A percentile compares a stretch with the other conserved stretches of the same genome.
Conservation (phyloP, 2,329 filamentous ascomycete genomes). For the Penicillium sclerotigenum region DNA sequence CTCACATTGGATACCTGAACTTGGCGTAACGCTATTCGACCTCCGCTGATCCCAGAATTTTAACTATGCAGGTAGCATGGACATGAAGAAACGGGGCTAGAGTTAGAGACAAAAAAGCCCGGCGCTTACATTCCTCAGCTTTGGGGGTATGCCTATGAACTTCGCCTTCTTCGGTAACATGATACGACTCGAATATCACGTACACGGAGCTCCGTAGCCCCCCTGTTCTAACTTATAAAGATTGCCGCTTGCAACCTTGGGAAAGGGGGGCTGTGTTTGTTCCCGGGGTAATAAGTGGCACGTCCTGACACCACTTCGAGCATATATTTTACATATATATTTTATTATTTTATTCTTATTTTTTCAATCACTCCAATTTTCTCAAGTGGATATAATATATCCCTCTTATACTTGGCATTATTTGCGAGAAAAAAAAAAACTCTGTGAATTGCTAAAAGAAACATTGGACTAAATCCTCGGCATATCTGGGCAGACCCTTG, state of each 20-base stretch:
- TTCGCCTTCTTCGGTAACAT: not conserved
- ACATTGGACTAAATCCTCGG: conserved; percentile 3
- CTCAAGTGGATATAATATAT: not conserved
- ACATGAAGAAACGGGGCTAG: not conserved
- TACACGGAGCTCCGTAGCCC: not conserved
- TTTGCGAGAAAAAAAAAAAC: not conserved
- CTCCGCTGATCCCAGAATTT: not conserved
- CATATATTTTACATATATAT: not conserved
- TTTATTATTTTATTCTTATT: too few species aligned
- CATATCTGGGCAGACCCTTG: conserved; percentile 15
- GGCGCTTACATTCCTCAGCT: conserved; percentile 6
- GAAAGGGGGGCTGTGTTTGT: conserved; percentile 6
- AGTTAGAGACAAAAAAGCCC: not conserved
- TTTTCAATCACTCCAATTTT: not conserved
- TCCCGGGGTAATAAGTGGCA: not conserved
- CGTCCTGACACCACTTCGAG: not conserved
- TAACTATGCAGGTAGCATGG: not conserved
- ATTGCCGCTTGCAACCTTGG: not conserved
- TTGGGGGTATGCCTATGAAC: not conserved
- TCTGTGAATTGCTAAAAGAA: not conserved
- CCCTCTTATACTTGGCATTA: conserved; percentile 5
- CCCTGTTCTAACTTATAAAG: not conserved
- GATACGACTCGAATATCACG: not conserved
- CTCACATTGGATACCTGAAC: not conserved
- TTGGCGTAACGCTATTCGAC: not conserved